Percentiles rank a stretch among this genome's conserved stretches.
These are phyloP conservation scores for Malus hybrid DNA, from an alignment of 331 rosid species.

Conservation along the genomic window DNA sequence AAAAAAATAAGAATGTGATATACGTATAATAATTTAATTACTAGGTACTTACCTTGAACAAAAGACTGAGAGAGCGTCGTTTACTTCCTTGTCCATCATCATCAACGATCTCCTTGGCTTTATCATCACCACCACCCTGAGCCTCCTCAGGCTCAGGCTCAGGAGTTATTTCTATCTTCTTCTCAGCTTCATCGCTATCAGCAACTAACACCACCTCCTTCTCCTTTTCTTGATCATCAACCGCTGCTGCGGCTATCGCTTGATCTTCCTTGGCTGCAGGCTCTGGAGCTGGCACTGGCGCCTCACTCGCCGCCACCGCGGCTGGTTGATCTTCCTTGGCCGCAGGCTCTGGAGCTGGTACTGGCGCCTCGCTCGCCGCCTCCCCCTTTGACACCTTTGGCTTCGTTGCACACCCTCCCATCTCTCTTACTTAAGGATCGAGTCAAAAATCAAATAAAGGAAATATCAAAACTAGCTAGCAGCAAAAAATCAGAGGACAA, in stretches of 20 bases:
- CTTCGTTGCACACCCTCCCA: conserved; percentile 78
- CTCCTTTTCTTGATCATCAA: not conserved
- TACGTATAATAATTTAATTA: no score
- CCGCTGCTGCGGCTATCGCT: not conserved
- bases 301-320: not conserved
- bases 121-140: not conserved
- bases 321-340: conserved; percentile 12
- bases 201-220: not conserved
- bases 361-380: not conserved
- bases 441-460: not conserved
- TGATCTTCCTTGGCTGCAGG: conserved; percentile 15
- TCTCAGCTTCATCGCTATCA: not conserved
- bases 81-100: conserved; percentile 33
- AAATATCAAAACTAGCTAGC: not conserved
- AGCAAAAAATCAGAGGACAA: not conserved
- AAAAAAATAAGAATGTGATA: no score
- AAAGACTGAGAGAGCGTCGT: conserved; percentile 49
- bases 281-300: conserved; percentile 22
- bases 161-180: not conserved
- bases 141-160: not conserved
- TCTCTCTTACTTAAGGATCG: not conserved
- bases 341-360: conserved; percentile 26
- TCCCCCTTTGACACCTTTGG: conserved; percentile 41
- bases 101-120: conserved; percentile 24
- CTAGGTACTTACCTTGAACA: conserved; percentile 41